phyloP scores from a whole-genome alignment of 2,329 filamentous ascomycete genomes.

The Colletotrichum graminicola region DNA sequence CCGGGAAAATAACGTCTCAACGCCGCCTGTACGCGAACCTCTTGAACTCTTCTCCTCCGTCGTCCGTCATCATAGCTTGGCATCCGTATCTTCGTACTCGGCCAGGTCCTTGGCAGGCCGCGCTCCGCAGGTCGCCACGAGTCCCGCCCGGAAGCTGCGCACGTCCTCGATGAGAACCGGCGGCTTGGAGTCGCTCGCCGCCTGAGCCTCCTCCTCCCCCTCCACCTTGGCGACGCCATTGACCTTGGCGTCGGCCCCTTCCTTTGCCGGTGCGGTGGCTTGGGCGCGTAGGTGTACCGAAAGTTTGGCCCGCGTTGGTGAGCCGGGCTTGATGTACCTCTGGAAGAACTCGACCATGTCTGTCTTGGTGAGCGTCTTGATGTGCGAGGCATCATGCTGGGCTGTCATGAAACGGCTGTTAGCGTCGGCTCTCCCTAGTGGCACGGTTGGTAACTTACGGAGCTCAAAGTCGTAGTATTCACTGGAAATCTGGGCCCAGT shows the following conservation, averaged over 20 bases:
- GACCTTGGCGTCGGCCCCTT: constrained; percentile 56
- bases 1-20: constrained; percentile 22
- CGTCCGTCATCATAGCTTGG: constrained; percentile 74
- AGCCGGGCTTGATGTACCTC: constrained; percentile 80
- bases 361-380: constrained; percentile 80
- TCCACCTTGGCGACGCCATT: constrained; percentile 49
- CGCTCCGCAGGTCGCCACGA: constrained; percentile 80
- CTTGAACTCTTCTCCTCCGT: constrained; percentile 1
- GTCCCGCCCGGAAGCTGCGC: constrained; percentile 80
- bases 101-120: constrained; percentile 79
- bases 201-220: constrained; percentile 46
- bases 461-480: constrained; percentile 93
- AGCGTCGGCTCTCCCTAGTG: constrained; percentile 31
- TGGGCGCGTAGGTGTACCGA: constrained; percentile 87
- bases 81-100: constrained; percentile 86
- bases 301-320: constrained; percentile 81
- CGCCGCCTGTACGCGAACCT: constrained; percentile 18
- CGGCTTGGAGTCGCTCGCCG: constrained; percentile 47
- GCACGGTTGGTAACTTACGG: constrained; percentile 64
- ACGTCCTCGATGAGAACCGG: constrained; percentile 81
- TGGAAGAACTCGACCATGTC: constrained; percentile 86
- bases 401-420: constrained; percentile 58
- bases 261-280: constrained; percentile 59
- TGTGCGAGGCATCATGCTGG: constrained; percentile 79
- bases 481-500: constrained; percentile 87